These are phyloP conservation scores for Klebsormidium nitens DNA, from an alignment of 139 green algal genomes.

Conservation along the genomic window DNA sequence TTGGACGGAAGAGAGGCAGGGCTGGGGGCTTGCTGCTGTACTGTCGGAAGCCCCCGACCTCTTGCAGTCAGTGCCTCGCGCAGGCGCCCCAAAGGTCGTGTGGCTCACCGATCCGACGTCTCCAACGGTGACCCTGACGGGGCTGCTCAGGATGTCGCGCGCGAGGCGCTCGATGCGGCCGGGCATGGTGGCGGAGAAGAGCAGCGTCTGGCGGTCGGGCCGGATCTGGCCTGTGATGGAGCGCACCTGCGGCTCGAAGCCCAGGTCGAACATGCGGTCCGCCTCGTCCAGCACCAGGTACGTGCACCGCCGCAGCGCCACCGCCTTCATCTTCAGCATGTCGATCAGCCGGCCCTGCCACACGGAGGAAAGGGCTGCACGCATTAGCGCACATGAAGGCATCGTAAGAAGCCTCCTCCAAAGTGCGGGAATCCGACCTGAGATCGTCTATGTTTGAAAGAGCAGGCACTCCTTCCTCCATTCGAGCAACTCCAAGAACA, in stretches of 20 bases:
- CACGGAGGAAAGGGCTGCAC: too few relatives aligned
- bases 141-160: slow-evolving; percentile 63
- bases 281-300: slow-evolving; percentile 95
- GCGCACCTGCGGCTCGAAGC: slow-evolving; percentile 69
- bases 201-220: slow-evolving; percentile 81
- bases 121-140: slow-evolving; percentile 52
- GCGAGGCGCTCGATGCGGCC: slow-evolving; percentile 68
- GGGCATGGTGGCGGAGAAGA: slow-evolving; percentile 93
- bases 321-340: slow-evolving; percentile 47
- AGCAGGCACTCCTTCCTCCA: too few relatives aligned
- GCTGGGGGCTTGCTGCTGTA: too few relatives aligned
- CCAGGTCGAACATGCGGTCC: slow-evolving; percentile 96
- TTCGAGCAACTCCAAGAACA: too few relatives aligned
- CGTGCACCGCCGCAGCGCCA: slow-evolving; percentile 60
- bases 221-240: slow-evolving; percentile 79
- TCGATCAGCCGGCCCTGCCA: too few relatives aligned
- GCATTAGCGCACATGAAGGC: too few relatives aligned
- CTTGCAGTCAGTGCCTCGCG: too few relatives aligned
- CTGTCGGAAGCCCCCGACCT: too few relatives aligned
- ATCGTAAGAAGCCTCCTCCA: too few relatives aligned
- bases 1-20: too few relatives aligned
- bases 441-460: too few relatives aligned
- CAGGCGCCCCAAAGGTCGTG: neutral
- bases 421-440: too few relatives aligned
- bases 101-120: slow-evolving; percentile 47